Conservation (phyloP, 148 eudicot genomes). For the Silene uniflora region DNA sequence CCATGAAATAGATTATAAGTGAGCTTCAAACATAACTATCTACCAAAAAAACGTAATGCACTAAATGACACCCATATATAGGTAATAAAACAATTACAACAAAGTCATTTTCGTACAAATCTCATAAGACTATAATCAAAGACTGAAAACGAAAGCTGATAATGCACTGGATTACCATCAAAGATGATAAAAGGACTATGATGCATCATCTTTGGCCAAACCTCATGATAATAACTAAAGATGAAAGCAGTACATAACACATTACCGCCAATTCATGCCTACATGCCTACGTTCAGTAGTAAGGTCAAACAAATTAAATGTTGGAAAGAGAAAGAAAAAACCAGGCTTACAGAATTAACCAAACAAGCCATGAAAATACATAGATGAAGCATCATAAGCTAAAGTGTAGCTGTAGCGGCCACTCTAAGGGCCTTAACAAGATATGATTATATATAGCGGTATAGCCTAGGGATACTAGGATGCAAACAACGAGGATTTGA, state of each 20-base stretch:
- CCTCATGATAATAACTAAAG: not conserved
- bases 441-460: not conserved
- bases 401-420: not conserved
- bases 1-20: conserved; percentile 16
- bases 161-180: not conserved
- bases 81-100: not conserved
- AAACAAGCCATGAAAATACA: not conserved
- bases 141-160: not conserved
- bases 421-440: not conserved
- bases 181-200: not conserved
- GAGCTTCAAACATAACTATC: not conserved
- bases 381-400: not conserved
- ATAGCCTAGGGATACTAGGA: conserved; percentile 1
- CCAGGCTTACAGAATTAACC: not conserved
- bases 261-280: not conserved
- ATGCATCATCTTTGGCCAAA: not conserved
- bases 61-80: not conserved
- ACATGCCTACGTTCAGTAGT: not conserved
- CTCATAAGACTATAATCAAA: not conserved
- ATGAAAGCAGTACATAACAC: not conserved
- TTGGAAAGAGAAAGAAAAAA: not conserved
- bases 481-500: not conserved
- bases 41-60: not conserved
- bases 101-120: not conserved
- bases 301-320: not conserved